A percentile compares a stretch with the other conserved stretches of the same genome.
Conservation (phyloP, 345 rosid species). For the Hypericum perforatum region DNA sequence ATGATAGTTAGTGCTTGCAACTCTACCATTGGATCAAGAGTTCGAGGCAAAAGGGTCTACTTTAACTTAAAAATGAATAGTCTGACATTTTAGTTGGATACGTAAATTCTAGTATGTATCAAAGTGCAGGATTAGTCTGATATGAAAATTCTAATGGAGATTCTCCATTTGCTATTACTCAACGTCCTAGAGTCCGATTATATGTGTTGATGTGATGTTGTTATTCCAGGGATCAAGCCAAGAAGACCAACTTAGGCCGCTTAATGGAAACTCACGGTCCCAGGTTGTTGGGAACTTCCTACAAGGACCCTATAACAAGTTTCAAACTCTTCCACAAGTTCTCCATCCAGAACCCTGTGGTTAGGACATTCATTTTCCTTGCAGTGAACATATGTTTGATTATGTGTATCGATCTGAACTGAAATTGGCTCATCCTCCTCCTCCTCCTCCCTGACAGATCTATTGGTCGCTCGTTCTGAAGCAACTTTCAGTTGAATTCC, state of each 20-base stretch:
- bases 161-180: too few species aligned
- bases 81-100: too few species aligned
- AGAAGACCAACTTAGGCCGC: slow-evolving; percentile 55
- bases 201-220: neutral
- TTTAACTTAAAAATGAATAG: too few species aligned
- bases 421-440: too few species aligned
- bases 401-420: too few species aligned
- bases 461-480: slow-evolving; percentile 59
- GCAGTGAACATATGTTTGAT: neutral
- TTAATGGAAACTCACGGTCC: slow-evolving; percentile 59
- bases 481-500: slow-evolving; percentile 59
- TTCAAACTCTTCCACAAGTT: slow-evolving; percentile 47
- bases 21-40: too few species aligned
- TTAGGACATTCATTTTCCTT: slow-evolving; percentile 12
- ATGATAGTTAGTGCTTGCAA: too few species aligned
- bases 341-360: slow-evolving; percentile 59
- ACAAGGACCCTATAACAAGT: slow-evolving; percentile 69
- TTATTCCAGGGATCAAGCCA: slow-evolving; percentile 37
- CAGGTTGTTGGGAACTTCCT: slow-evolving; percentile 52
- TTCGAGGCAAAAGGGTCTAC: too few species aligned
- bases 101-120: too few species aligned
- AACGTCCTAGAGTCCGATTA: neutral
- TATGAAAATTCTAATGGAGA: neutral
- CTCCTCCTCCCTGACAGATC: slow-evolving; percentile 31
- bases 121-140: too few species aligned